Base-by-base conservation (phyloP, 495 filamentous ascomycete genomes). In the Penicillium diatomitis region DNA sequence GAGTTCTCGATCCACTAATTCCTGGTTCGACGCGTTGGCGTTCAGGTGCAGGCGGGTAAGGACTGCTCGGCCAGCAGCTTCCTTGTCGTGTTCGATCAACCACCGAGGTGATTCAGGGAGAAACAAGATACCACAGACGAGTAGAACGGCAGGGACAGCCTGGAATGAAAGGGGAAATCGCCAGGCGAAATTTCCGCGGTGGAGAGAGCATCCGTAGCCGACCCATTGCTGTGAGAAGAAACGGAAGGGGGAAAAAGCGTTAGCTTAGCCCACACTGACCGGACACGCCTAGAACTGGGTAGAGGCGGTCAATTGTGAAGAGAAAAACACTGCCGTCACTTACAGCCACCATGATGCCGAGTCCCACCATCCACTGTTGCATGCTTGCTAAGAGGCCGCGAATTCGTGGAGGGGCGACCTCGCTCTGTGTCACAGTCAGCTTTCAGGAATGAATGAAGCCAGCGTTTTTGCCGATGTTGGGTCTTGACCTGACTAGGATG, bases 71-170 rank as follows among this genome's bases (percentile, higher is more conserved):
- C 67, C 74, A 44, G 72, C 71, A 8, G 63, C 66, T 40, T 70
- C 51, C 32, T 68, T 69, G 41, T 72, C 75, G 49, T 73, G 70
- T 49, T 78, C 68, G 31, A 76, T 71, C 6, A 82, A 63, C 78
- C 78, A 83, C 41, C 79, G 62, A 8, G 79, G 79, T 0, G 74
- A 77, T 54, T 81, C 79, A 7, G 67, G 66, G 8, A 81, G 66
- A 52, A 77, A 78, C 53, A 69, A 71, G 31, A 77, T 60, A 8
- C 77, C 75, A 6, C 62, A 49, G 5, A 61, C 64, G 27, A 83
- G 63, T n/a, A 75, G 51, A 4, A 81, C 38, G 5, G 73, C 68
- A 5, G 77, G 78, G 2, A 73, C 56, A 32, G 66, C 67, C 50
- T 80, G 77, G 28, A 81, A 70, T 10, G 74, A 72, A 20, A 83